Evolutionary conservation across 2,329 filamentous ascomycete genomes (phyloP), one percentile per base, ranked within the genome.

Genomic region (Fusarium coffeatum): DNA sequence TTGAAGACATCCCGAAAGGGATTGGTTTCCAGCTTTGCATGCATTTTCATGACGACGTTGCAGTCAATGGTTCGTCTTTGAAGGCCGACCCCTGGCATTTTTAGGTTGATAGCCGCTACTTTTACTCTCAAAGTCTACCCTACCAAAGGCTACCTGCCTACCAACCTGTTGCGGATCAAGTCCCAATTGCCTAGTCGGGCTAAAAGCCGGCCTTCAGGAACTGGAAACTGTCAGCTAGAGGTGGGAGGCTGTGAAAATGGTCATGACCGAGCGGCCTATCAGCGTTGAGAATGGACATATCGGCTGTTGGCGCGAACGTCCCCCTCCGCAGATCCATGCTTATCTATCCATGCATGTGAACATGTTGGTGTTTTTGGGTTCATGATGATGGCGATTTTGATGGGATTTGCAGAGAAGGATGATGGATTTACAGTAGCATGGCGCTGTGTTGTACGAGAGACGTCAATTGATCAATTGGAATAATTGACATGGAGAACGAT

Each of bases 41-140:
- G 55, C 70, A 59, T 60, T 49, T 66, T 66, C 51, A 73, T 74
- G 73, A 74, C 68, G 73, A 73, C 55, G 64, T 42, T 69, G 69
- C 54, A 68, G 57, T 70, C 55, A 59, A 66, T 74, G 63, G 67
- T 66, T 70, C 61, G 61, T 71, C 51, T 47, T 37, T 47, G n/a
- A 66, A 48, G 53, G 40, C 53, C 32, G 46, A 71, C 55, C 72
- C 68, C 70, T 74, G 72, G 59, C 43, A 45, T 27, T 42, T 50
- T 68, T 53, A 55, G 59, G 40, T 57, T 37, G 41, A 54, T 65
- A 59, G 59, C 48, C 62, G 63, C 66, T 41, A 32, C 47, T 46
- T 57, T 66, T 58, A 40, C 55, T 51, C 48, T n/a, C 32, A n/a
- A 59, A 47, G 20, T 65, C 66, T 63, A 55, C 54, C 60, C 61